These are phyloP conservation scores for Mycena olivaceomarginata DNA, from an alignment of 768 basidiomycete species.

Conservation along the genomic window DNA sequence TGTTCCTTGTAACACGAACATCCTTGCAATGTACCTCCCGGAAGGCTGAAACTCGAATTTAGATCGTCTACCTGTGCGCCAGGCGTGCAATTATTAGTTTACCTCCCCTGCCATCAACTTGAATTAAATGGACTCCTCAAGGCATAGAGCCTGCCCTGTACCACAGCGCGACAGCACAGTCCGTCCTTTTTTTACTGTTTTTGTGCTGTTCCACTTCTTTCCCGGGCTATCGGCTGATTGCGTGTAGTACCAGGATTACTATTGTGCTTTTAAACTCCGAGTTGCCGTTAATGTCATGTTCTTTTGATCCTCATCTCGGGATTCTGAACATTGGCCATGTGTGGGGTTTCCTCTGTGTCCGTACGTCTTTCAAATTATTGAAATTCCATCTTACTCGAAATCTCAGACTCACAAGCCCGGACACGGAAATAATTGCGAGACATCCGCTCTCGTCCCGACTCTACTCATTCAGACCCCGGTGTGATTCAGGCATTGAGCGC, in stretches of 20 bases:
- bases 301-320: slow-evolving; percentile 12
- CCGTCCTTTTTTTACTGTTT: neutral
- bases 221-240: neutral
- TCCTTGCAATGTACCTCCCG: neutral
- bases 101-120: neutral
- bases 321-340: slow-evolving; percentile 12
- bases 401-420: slow-evolving; percentile 12
- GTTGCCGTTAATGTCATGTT: slow-evolving; percentile 2
- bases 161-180: neutral
- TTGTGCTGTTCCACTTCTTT: neutral
- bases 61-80: neutral
- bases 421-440: neutral
- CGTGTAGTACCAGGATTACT: slow-evolving; percentile 7
- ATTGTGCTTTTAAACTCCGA: neutral
- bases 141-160: neutral
- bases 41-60: neutral
- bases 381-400: slow-evolving; percentile 13
- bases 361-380: slow-evolving; percentile 7
- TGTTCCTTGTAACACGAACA: neutral
- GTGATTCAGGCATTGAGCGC: too few relatives aligned
- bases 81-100: neutral
- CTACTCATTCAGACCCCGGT: too few relatives aligned
- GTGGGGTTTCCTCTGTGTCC: slow-evolving; percentile 8
- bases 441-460: neutral
- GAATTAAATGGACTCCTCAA: neutral